A percentile compares a stretch with the other conserved stretches of the same genome.
These are phyloP conservation scores for Fusarium sp. DNA, from an alignment of 2,329 filamentous ascomycete genomes.

Conservation along the genomic window DNA sequence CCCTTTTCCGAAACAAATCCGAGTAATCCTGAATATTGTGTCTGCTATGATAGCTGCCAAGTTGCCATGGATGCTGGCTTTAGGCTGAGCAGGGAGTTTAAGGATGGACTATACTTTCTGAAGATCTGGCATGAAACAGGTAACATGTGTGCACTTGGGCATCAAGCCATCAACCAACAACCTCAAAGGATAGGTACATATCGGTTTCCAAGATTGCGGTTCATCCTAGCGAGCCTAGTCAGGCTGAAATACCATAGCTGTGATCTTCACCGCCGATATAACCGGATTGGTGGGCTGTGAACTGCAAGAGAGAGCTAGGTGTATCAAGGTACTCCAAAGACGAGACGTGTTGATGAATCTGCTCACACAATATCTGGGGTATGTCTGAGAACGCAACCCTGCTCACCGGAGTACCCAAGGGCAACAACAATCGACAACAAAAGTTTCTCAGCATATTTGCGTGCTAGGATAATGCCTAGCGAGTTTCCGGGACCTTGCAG, in stretches of 20 bases:
- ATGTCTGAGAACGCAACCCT: not conserved
- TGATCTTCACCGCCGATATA: slow-evolving; percentile 8
- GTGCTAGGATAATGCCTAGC: not conserved
- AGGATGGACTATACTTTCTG: slow-evolving; percentile 5
- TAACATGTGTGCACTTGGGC: slow-evolving; percentile 1
- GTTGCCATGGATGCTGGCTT: slow-evolving; percentile 1
- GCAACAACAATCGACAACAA: not conserved
- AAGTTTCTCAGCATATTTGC: not conserved
- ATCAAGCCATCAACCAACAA: slow-evolving; percentile 12
- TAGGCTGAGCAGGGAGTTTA: slow-evolving; percentile 20
- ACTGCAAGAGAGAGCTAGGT: slow-evolving; percentile 5
- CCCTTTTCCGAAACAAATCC: slow-evolving; percentile 20
- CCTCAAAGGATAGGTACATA: not conserved
- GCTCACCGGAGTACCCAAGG: not conserved
- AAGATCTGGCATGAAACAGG: slow-evolving; percentile 16
- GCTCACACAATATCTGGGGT: not conserved
- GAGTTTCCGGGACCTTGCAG: not conserved
- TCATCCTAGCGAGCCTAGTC: slow-evolving; percentile 2
- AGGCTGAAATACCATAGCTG: slow-evolving; percentile 3
- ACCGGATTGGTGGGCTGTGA: not conserved
- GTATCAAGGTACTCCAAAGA: not conserved
- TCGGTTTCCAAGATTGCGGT: slow-evolving; percentile 15
- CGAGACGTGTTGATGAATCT: not conserved
- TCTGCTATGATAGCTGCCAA: slow-evolving; percentile 15
- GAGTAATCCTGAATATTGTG: not conserved